Evolutionary conservation across 1,284 basidiomycete genomes (phyloP).

Genomic region (Papiliotrema terrestris): DNA sequence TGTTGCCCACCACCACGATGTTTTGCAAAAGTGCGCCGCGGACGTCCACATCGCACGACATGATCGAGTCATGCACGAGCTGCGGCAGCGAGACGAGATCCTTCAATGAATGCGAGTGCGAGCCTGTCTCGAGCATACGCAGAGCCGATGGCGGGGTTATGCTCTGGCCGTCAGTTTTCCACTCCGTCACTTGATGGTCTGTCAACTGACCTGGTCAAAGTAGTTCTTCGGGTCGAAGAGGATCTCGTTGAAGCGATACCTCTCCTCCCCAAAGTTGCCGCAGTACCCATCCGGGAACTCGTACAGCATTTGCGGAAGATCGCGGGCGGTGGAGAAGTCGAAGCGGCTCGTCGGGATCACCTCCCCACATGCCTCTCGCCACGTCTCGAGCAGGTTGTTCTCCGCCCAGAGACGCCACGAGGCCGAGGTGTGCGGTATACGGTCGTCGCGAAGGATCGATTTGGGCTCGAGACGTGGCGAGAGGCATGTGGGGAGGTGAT

Average conservation of each 20-base stretch:
- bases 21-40: slow-evolving; percentile 86
- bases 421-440: slow-evolving; percentile 66
- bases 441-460: slow-evolving; percentile 69
- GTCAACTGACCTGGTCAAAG: slow-evolving; percentile 60
- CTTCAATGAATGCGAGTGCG: slow-evolving; percentile 61
- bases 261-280: slow-evolving; percentile 75
- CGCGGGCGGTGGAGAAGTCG: slow-evolving; percentile 34
- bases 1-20: slow-evolving; percentile 91
- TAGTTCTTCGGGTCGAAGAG: slow-evolving; percentile 79
- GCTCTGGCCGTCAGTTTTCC: slow-evolving; percentile 9
- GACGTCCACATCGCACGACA: slow-evolving; percentile 85
- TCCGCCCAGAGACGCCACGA: slow-evolving; percentile 83
- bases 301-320: slow-evolving; percentile 54
- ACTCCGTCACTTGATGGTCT: neutral
- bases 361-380: slow-evolving; percentile 83
- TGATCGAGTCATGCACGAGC: slow-evolving; percentile 74
- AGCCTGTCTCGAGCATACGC: slow-evolving; percentile 31
- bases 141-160: slow-evolving; percentile 38
- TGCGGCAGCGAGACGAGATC: slow-evolving; percentile 61
- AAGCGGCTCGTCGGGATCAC: slow-evolving; percentile 52
- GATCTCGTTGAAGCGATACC: slow-evolving; percentile 81
- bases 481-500: slow-evolving; percentile 78
- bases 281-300: slow-evolving; percentile 97
- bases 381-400: slow-evolving; percentile 81
- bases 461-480: slow-evolving; percentile 62